Evolutionary conservation across 495 filamentous ascomycete species (phyloP), one percentile per base, ranked within the genome.

Genomic region (Lepidopterella palustris): DNA sequence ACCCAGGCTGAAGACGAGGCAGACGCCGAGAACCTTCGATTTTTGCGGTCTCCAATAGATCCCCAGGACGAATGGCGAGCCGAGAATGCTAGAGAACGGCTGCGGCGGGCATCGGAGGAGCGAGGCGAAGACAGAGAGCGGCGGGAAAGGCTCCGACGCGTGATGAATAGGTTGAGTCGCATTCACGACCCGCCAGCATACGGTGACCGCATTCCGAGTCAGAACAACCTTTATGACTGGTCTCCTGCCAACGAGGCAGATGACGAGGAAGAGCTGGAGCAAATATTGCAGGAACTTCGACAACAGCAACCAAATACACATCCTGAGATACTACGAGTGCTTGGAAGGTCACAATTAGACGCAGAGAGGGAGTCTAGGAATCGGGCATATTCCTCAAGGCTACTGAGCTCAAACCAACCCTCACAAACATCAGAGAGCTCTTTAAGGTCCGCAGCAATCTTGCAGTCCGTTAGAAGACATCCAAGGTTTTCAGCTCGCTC

Each of bases 141-240:
- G 27, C 32, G 62, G 5, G 70, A 69, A 24, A 40, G 71, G 21
- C 59, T 75, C 53, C 70, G 72, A 21, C 58, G 68, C 5, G 64
- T 74, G 5, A 67, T 74, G 47, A 62, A 55, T 15, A 45, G 70
- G 3, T 60, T 74, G 55, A 70, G 68, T 50, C 63, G 70, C 10
- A 45, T 64, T 11, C 59, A 69, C 51, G 69, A 66, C 18, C 60
- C 59, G 5, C 5, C 58, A n/a, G 65, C 72, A 21, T 84, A 82
- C 66, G 77, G 80, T 51, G 73, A 76, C 25, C 78, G 74, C 42
- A 65, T 77, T 2, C 73, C 80, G 23, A 79, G 73, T 53, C 61
- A 74, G 52, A 77, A 81, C 45, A 75, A 72, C 45, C 69, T 83
- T 24, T 82, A 83, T 67, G 83, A 82, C 58, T 84, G 83, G 83